Base-by-base conservation (phyloP, 1,284 basidiomycete genomes). In the Sanguinoderma infundibulare region DNA sequence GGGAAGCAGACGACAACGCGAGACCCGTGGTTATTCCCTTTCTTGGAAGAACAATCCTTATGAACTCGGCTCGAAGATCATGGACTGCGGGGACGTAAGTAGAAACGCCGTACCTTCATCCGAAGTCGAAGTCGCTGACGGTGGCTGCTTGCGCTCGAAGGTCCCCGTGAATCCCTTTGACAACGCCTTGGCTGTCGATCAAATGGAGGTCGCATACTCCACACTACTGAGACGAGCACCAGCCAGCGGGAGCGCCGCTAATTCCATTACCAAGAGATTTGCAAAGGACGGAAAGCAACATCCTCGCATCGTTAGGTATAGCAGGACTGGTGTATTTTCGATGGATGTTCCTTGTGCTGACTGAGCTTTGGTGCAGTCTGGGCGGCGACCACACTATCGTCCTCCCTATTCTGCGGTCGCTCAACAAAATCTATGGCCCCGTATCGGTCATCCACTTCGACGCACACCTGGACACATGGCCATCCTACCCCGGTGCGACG, bases 361-460 rank as follows among this genome's bases (percentile, higher is more conserved):
- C 22, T 38, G 14, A 28, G n/a, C 40, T 5, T 15, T 12, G n/a
- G n/a, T n/a, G 10, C 65, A 90, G 87, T 68, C 79, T 94, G 46
- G 91, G 91, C 40, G 91, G 91, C 9, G 91, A 92, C 67, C 90
- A 92, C 70, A 90, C 91, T 2, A 90, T 93, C 64, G 90, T 90
- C 15, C 80, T 90, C 24, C 90, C 91, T 8, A 91, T 92, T 65
- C 80, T 94, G 15, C 86, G 90, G 44, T 82, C 91, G 6, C 75
- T 94, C 44, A 75, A 90, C 77, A 85, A 85, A 70, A 79, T 88
- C 22, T 91, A 94, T 69, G 91, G 91, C 1, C 89, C 89, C 0
- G 81, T 92, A 53, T 87, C 88, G 36, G 89, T 93, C 51, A 91
- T 94, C 53, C 92, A 94, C 72, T 92, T 94, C 64, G 91, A 94